Conservation (phyloP, 257 asterid species). For the Verbena officinalis region DNA sequence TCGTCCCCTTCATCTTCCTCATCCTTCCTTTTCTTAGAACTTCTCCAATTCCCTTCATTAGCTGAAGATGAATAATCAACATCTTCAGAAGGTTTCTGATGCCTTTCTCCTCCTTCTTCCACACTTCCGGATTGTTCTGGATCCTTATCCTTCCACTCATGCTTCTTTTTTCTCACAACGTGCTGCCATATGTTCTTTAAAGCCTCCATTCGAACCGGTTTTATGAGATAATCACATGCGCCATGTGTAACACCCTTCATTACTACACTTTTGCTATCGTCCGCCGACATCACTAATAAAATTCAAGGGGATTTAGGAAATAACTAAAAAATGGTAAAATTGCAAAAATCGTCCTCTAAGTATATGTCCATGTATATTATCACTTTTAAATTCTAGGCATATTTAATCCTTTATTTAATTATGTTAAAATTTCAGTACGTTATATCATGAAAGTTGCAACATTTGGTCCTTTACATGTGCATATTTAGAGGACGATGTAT, state of each 20-base stretch:
- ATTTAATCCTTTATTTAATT: too few species aligned
- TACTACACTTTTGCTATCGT: slow-evolving; percentile 77
- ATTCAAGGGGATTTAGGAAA: not conserved
- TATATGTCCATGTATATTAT: too few species aligned
- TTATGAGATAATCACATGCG: slow-evolving; percentile 89
- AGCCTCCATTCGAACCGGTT: slow-evolving; percentile 91
- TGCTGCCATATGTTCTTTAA: slow-evolving; percentile 96
- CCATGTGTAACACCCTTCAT: slow-evolving; percentile 96
- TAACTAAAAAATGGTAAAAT: not conserved
- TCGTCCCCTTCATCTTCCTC: slow-evolving; percentile 46
- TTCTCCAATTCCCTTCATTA: slow-evolving; percentile 71
- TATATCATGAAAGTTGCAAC: too few species aligned
- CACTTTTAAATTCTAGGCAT: too few species aligned
- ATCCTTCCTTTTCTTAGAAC: slow-evolving; percentile 57
- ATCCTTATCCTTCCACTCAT: slow-evolving; percentile 69
- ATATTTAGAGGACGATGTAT: too few species aligned
- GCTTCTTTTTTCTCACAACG: slow-evolving; percentile 78
- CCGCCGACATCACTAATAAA: slow-evolving; percentile 94
- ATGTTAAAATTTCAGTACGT: too few species aligned
- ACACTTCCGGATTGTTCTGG: slow-evolving; percentile 65
- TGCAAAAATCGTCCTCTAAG: too few species aligned
- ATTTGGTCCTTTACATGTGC: too few species aligned
- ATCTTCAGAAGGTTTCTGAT: slow-evolving; percentile 57
- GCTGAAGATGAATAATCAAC: slow-evolving; percentile 75
- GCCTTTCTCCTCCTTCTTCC: slow-evolving; percentile 77